These are phyloP conservation scores for Sarocladium strictum DNA, from an alignment of 2,329 filamentous ascomycete genomes.

Conservation along the genomic window DNA sequence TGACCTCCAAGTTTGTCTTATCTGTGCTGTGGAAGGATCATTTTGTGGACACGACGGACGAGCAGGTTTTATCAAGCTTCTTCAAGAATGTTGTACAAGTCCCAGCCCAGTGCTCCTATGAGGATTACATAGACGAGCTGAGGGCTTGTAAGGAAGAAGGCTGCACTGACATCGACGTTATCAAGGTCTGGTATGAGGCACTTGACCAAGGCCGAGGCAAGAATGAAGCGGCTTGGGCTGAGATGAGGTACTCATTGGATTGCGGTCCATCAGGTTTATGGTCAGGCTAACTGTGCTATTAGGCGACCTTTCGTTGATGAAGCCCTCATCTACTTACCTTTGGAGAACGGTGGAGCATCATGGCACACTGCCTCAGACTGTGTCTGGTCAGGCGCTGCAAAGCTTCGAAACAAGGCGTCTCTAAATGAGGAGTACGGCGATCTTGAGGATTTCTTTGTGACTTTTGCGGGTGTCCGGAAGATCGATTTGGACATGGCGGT, in stretches of 20 bases:
- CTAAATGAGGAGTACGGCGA: constrained; percentile 18
- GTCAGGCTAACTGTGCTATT: neutral
- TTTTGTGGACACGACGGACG: neutral
- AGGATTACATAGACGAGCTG: neutral
- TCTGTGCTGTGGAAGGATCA: neutral
- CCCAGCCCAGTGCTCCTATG: neutral
- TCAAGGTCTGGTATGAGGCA: neutral
- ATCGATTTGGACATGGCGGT: constrained; percentile 19
- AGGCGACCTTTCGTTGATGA: neutral
- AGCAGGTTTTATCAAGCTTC: neutral
- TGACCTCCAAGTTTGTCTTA: neutral
- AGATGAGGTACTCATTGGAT: neutral
- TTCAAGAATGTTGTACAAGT: constrained; percentile 1
- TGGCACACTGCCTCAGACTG: constrained; percentile 20
- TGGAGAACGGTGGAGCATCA: neutral
- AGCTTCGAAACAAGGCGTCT: constrained; percentile 14
- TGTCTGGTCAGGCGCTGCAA: constrained; percentile 20
- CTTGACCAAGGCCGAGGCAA: neutral
- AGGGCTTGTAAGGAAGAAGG: neutral
- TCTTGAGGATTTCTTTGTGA: constrained; percentile 18
- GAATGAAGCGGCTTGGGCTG: neutral
- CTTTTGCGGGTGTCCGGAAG: constrained; percentile 16
- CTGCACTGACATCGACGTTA: neutral
- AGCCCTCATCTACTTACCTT: constrained; percentile 6
- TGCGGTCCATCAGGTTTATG: neutral